Base-by-base conservation (phyloP, 2,329 filamentous ascomycete species). In the Penicillium sp. region DNA sequence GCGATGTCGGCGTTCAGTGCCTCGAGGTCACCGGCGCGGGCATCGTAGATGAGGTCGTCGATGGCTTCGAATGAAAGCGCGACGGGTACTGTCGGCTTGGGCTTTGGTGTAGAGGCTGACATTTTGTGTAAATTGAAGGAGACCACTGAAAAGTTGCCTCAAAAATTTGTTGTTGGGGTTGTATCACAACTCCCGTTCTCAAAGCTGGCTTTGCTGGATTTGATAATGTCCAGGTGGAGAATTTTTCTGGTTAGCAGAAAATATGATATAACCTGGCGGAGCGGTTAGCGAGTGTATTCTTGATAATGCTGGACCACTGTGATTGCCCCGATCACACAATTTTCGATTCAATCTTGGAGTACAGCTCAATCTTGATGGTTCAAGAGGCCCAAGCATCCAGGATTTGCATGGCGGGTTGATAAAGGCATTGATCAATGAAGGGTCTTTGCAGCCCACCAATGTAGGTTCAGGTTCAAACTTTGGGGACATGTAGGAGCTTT, bases 11-110 rank as follows among this genome's bases (percentile, higher is more conserved):
- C 72, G 49, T 84, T 80, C 52, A 98, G 82, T 28, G 94, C 90
- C 19, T 83, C 79, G 59, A 87, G 81, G 65, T 97, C 93, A 65
- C 92, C 92, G 0, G 85, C 84, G 40, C 94, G 91, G 2, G 93
- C 86, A 68, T 92, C 87, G 80, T 97, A 97, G 68, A 98, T 86
- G 66, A 98, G 85, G 78, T 98, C 94, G 75, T 97, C 93, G 71
- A 96, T 89, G 76, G 93, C 87, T 56, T 97, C 93, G 74, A 90
- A 88, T 53, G 85, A 85, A 52, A 94, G 80, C 30, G 69, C 64
- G 59, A 76, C 55, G 52, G 71, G 71, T 55, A 67, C 62, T 55
- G 62, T 62, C 45, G 64, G 61, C 61, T 67, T 67, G 8, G 70
- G 56, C 62, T 70, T 54, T 62, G 63, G 28, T 35, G 64, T 62